Evolutionary conservation across 257 asterid species (phyloP), one percentile per base, ranked within the genome.

Genomic region (Nicotiana otophora): DNA sequence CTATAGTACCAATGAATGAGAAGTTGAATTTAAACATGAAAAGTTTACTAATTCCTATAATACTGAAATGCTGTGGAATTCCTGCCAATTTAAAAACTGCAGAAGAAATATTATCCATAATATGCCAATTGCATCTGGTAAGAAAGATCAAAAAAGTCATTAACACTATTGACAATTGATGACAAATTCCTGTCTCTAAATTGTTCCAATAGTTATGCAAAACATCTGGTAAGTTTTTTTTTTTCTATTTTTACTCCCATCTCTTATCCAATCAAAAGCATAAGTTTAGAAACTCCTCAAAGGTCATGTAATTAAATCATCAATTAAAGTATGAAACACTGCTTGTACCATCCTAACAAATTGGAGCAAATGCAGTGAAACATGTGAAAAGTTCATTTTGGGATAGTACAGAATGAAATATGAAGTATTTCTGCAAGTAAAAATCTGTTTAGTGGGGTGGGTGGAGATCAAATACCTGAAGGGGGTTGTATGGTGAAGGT

Each of bases 401-500:
- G 2, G 4, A 66, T 7, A 31, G 30, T 34, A 67, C 7, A 17
- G 53, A 33, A 33, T 70, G 34, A 66, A 2, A 31, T 66, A 33
- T 67, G 28, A 20, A 72, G 78, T 11, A 42, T 11, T 42, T 12
- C 36, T 20, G 20, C 36, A 72, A 23, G 20, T 11, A 74, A 48
- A 39, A 46, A 74, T 14, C 2, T 12, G 61, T 23, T 72, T 72
- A 42, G 23, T 16, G 5, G 57, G 46, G 30, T 8, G 10, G 10
- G 10, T 61, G 4, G 20, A 9, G 7, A 2, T 2, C 5, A 74
- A 17, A 58, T 79, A 95, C 99, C 99, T 95, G 99, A 75, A 95
- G 92, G 68, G 95, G 12, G 84, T 92, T 95, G 91, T 95, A 95
- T 28, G 97, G 97, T 14, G 99, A 94, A 36, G 99, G 95, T 10